Evolutionary conservation across 495 filamentous ascomycete genomes (phyloP), one percentile per base, ranked within the genome.

Genomic region (Annulohypoxylon moriforme): DNA sequence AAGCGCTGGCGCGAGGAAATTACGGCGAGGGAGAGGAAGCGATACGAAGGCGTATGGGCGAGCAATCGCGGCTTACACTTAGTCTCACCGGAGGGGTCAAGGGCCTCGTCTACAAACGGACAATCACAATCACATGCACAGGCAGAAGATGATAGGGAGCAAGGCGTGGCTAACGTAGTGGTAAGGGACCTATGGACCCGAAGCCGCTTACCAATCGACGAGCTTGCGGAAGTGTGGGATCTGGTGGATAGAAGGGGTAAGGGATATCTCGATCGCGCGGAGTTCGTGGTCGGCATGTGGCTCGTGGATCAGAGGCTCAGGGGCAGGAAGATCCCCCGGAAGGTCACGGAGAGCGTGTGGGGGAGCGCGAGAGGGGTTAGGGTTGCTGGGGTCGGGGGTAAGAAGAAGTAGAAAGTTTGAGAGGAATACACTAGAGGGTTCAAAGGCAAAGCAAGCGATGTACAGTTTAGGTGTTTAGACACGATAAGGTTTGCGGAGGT

Each of bases 1-100:
- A 92, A 90, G 74, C 86, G 92, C n/a, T 98, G 94, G 93, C 85
- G 90, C 31, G 90, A 92, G 64, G 85, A 88, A 60, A 85, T 98
- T 40, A 92, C 92, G 0, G 87, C 91, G 64, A 81, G 89, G 8
- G 93, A 98, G 74, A 86, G 94, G 38, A 93, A 92, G 73, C 85
- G 95, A n/a, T 98, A 98, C 74, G 96, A 98, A 80, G 96, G 94
- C 4, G 90, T 99, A 3, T 99, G 94, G 94, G 96, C 96, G 24
- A 94, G 93, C 16, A 98, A 99, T 74, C 88, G 88, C 64, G 95
- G 94, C 0, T 61, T 94, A n/a, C 79, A 86, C 25, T 78, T 88
- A 0, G 62, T 46, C 4, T 27, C 52, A 0, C 27, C 53, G 69
- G 58, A 44, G 64, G n/a, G 29, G 33, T 38, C 40, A 33, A 40